A percentile compares a stretch with the other conserved stretches of the same genome.
Evolutionary conservation across 2,329 filamentous ascomycete species (phyloP).

Genomic region (Apiospora kogelbergensis): DNA sequence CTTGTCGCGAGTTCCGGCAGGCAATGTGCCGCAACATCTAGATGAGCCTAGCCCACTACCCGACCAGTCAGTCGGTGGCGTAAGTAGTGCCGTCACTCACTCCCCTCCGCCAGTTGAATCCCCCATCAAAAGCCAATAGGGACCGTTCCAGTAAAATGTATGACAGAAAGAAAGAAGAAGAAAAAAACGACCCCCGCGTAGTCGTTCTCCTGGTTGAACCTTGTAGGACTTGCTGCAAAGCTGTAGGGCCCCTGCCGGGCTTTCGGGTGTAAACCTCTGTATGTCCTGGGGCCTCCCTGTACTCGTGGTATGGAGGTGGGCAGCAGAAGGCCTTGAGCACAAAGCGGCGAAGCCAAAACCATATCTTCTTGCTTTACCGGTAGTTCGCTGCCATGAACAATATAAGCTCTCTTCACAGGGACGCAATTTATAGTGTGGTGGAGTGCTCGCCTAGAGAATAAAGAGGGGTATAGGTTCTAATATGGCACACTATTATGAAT

Average conservation of each 20-base stretch:
- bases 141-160: neutral
- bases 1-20: neutral
- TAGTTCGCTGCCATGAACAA: neutral
- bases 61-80: neutral
- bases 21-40: neutral
- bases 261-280: too few relatives aligned
- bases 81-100: neutral
- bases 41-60: neutral
- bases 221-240: neutral
- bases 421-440: neutral
- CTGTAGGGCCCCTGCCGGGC: too few relatives aligned
- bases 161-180: neutral
- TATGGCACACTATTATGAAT: neutral
- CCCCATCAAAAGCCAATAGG: neutral
- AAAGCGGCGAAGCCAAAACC: neutral
- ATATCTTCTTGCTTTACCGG: too few relatives aligned
- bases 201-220: neutral
- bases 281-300: neutral
- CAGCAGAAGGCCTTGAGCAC: neutral
- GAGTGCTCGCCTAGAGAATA: neutral
- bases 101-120: neutral
- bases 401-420: neutral
- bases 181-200: neutral
- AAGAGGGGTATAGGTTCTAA: slow-evolving; percentile 4
- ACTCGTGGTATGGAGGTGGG: neutral